A percentile compares a stretch with the other conserved stretches of the same genome.
These are phyloP conservation scores for Barnettozyma californica DNA, from an alignment of 805 yeast genomes.

Conservation along the genomic window DNA sequence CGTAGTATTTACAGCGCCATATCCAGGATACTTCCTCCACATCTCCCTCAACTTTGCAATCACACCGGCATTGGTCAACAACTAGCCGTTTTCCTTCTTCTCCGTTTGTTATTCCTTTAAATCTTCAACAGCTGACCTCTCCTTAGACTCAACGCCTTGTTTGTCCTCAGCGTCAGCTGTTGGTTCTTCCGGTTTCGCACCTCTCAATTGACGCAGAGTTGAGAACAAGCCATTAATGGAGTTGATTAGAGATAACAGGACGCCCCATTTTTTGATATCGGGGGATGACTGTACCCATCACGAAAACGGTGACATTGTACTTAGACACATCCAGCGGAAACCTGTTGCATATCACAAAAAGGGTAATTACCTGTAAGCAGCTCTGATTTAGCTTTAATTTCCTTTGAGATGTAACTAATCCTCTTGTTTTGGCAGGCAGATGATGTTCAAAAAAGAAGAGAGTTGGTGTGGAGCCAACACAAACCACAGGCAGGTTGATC, in stretches of 20 bases:
- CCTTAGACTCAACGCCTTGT: too few species aligned
- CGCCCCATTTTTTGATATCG: conserved; percentile 50
- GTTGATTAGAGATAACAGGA: too few species aligned
- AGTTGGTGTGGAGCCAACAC: conserved; percentile 83
- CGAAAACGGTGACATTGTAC: conserved; percentile 43
- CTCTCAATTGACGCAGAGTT: too few species aligned
- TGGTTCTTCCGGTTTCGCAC: too few species aligned
- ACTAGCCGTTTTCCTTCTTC: too few species aligned
- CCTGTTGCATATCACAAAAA: conserved; percentile 70
- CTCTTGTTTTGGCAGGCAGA: conserved; percentile 10
- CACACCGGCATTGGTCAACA: conserved; percentile 67
- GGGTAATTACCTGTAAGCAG: conserved; percentile 81
- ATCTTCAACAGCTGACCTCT: too few species aligned
- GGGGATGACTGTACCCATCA: conserved; percentile 55
- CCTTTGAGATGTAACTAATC: conserved; percentile 14
- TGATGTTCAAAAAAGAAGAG: conserved; percentile 49
- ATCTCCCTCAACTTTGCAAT: conserved; percentile 62
- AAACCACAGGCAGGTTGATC: conserved; percentile 40
- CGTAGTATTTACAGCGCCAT: conserved; percentile 40
- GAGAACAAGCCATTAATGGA: too few species aligned
- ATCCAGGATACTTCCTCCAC: conserved; percentile 51
- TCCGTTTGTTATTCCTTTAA: too few species aligned
- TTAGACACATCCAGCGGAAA: conserved; percentile 56
- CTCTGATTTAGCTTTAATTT: conserved; percentile 44
- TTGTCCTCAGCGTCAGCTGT: too few species aligned